phyloP scores from a whole-genome alignment of 2,329 filamentous ascomycete species.

The Talaromyces marneffei region DNA sequence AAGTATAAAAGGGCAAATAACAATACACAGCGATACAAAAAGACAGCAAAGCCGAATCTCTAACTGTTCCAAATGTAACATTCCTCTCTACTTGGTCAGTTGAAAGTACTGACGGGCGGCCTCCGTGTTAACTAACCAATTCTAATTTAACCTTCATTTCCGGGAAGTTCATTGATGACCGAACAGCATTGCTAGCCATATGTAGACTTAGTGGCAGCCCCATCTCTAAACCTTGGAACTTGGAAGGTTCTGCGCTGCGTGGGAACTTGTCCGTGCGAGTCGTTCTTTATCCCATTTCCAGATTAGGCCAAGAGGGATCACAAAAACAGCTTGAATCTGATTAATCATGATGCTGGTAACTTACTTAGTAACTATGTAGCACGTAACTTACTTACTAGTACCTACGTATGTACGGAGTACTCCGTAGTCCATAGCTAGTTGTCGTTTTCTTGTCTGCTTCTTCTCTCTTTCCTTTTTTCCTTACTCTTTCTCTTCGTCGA shows the following conservation, averaged over 20 bases:
- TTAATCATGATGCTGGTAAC: neutral
- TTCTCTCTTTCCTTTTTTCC: constrained; percentile 11
- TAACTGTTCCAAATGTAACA: neutral
- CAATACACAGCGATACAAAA: neutral
- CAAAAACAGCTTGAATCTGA: neutral
- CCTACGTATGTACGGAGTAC: neutral
- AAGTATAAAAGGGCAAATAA: neutral
- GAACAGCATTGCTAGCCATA: neutral
- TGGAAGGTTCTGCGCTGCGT: neutral
- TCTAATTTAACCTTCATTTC: neutral
- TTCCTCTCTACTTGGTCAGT: neutral
- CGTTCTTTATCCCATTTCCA: neutral
- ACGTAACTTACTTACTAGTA: neutral
- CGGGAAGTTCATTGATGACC: neutral
- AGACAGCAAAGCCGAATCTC: neutral
- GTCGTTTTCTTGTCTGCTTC: constrained; percentile 11
- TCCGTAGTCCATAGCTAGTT: neutral
- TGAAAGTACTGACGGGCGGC: neutral
- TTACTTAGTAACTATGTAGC: neutral
- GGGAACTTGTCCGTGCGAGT: constrained; percentile 2
- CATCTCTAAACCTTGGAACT: neutral
- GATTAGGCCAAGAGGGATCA: neutral
- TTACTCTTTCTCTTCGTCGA: constrained; percentile 20
- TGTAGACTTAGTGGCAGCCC: constrained; percentile 1
- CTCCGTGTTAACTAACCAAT: neutral